Evolutionary conservation across 2,329 filamentous ascomycete species (phyloP).

Genomic region (Orbilia quercus): DNA sequence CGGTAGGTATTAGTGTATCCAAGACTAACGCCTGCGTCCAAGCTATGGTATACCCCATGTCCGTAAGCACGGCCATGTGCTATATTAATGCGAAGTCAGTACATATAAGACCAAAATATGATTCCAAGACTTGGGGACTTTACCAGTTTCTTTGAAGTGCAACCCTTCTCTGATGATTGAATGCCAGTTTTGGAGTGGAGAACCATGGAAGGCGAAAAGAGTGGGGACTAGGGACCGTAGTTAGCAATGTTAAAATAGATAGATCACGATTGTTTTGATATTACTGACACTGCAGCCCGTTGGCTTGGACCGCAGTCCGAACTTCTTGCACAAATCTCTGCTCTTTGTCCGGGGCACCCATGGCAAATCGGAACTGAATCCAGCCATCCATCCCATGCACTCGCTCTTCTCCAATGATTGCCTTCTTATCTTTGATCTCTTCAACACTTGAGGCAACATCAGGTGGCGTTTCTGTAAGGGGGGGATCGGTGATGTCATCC

Average conservation of each 20-base stretch:
- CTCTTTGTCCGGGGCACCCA: conserved; percentile 90
- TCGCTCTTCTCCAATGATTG: conserved; percentile 64
- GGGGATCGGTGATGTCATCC: conserved; percentile 58
- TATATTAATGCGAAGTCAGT: neutral
- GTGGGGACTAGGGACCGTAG: conserved; percentile 69
- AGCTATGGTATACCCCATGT: conserved; percentile 83
- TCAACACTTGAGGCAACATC: conserved; percentile 34
- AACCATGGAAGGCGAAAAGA: conserved; percentile 89
- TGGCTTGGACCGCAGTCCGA: conserved; percentile 38
- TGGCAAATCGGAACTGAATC: conserved; percentile 86
- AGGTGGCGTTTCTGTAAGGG: conserved; percentile 10
- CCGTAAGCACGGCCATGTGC: conserved; percentile 77
- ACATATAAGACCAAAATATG: neutral
- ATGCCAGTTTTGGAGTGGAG: conserved; percentile 82
- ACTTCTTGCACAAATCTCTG: conserved; percentile 76
- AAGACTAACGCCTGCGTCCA: conserved; percentile 69
- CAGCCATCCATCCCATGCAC: conserved; percentile 74
- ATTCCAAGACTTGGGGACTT: neutral
- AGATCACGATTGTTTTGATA: neutral
- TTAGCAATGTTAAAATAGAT: conserved; percentile 61
- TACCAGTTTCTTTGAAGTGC: conserved; percentile 71
- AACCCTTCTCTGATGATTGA: conserved; percentile 85
- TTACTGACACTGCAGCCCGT: conserved; percentile 36
- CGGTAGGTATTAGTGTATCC: conserved; percentile 62
- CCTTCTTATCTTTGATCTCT: conserved; percentile 46